Percentiles rank a stretch among this genome's conserved stretches.
These are phyloP conservation scores for Trichoderma breve DNA, from an alignment of 2,329 filamentous ascomycete genomes.

Conservation along the genomic window DNA sequence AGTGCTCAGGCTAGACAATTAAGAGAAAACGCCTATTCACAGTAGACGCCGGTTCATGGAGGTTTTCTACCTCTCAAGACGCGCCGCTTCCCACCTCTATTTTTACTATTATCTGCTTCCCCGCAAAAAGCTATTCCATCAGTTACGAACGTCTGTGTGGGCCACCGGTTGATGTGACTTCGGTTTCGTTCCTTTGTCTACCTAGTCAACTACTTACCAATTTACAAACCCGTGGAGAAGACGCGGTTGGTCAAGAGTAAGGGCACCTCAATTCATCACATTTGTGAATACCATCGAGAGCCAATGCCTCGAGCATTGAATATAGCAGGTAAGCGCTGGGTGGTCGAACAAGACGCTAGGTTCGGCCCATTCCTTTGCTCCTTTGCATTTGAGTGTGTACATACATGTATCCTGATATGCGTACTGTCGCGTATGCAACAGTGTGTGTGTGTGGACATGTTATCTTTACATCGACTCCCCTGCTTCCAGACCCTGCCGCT, in stretches of 20 bases:
- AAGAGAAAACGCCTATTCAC: not conserved
- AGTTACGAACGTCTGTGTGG: not conserved
- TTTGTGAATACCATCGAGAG: not conserved
- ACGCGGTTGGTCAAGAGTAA: not conserved
- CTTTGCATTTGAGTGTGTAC: not conserved
- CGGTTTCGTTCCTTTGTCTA: no score
- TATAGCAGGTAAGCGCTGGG: constrained; percentile 4
- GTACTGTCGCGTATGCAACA: not conserved
- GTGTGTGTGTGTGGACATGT: not conserved
- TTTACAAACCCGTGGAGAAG: not conserved
- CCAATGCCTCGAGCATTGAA: constrained; percentile 18
- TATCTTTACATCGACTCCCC: not conserved
- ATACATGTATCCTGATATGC: no score
- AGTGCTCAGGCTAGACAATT: not conserved
- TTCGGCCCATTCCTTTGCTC: not conserved
- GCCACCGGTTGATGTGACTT: not conserved
- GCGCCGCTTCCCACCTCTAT: not conserved
- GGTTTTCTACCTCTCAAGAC: not conserved
- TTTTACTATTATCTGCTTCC: not conserved
- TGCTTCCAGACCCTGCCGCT: not conserved
- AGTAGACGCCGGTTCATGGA: not conserved
- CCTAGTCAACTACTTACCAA: not conserved
- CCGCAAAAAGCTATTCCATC: not conserved
- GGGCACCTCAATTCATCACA: not conserved
- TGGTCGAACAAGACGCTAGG: not conserved